phyloP scores from a whole-genome alignment of 2,329 filamentous ascomycete species.

The Fusarium lyarnte region DNA sequence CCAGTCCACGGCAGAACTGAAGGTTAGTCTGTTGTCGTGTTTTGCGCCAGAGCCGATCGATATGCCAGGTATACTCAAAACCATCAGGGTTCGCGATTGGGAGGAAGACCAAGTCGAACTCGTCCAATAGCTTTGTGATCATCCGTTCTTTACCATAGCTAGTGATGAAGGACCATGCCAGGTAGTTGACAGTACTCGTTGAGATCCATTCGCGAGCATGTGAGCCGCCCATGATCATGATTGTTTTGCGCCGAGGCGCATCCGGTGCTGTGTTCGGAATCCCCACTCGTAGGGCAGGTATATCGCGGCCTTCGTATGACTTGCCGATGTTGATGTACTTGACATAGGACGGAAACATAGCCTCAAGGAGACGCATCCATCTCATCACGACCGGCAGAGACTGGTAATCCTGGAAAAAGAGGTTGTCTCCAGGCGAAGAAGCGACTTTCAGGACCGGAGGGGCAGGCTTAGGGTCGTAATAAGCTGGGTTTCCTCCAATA shows the following conservation, averaged over 20 bases:
- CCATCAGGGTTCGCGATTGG: constrained; percentile 94
- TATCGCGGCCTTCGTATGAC: constrained; percentile 88
- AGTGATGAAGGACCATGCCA: constrained; percentile 88
- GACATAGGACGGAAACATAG: constrained; percentile 87
- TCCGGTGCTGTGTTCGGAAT: constrained; percentile 57
- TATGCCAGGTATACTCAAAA: constrained; percentile 92
- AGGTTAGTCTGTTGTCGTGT: constrained; percentile 85
- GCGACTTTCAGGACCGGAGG: constrained; percentile 46
- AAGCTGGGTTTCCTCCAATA: constrained; percentile 26
- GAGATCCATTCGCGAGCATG: constrained; percentile 98
- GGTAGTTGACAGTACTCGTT: constrained; percentile 87
- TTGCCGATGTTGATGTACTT: constrained; percentile 79
- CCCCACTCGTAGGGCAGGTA: constrained; percentile 82
- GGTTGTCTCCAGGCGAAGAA: constrained; percentile 64
- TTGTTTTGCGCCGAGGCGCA: constrained; percentile 71
- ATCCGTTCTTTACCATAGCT: constrained; percentile 76
- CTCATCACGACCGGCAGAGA: constrained; percentile 82
- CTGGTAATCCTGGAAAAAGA: constrained; percentile 95
- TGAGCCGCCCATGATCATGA: constrained; percentile 84
- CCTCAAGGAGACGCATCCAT: constrained; percentile 91
- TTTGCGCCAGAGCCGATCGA: constrained; percentile 94
- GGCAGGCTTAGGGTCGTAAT: constrained; percentile 40
- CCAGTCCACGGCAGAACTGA: constrained; percentile 85
- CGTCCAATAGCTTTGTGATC: constrained; percentile 81
- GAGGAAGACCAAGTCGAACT: constrained; percentile 88